phyloP scores from a whole-genome alignment of 2,329 filamentous ascomycete species.

The Harringtonia aguacate region DNA sequence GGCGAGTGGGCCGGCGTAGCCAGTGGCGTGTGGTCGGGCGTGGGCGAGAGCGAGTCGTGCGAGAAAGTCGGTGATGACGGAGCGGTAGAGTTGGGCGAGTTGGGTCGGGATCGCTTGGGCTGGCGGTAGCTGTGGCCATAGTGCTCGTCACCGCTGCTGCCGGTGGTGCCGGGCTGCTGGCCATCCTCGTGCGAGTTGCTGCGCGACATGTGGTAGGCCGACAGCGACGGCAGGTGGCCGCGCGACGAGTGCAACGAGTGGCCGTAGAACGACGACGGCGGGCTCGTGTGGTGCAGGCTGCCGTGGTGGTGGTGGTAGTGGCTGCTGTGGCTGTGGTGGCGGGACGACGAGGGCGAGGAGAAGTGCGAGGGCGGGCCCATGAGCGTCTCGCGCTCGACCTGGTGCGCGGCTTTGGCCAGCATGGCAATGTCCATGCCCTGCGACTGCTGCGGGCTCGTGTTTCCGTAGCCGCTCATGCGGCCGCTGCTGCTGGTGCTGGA shows the following conservation, averaged over 20 bases:
- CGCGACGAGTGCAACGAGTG: slow-evolving; percentile 38
- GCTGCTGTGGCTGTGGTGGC: slow-evolving; percentile 34
- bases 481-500: slow-evolving; percentile 21
- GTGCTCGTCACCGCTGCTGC: slow-evolving; percentile 51
- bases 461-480: slow-evolving; percentile 13
- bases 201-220: slow-evolving; percentile 89
- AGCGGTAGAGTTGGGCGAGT: slow-evolving; percentile 89
- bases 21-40: slow-evolving; percentile 95
- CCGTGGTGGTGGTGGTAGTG: slow-evolving; percentile 23
- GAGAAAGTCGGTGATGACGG: slow-evolving; percentile 95
- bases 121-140: slow-evolving; percentile 58
- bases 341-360: slow-evolving; percentile 29
- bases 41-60: slow-evolving; percentile 89
- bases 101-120: slow-evolving; percentile 82
- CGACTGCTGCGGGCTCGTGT: slow-evolving; percentile 20
- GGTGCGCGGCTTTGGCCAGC: slow-evolving; percentile 49
- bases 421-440: slow-evolving; percentile 43
- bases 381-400: slow-evolving; percentile 49
- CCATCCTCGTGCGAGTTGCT: slow-evolving; percentile 69
- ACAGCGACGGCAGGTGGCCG: slow-evolving; percentile 62
- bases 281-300: slow-evolving; percentile 9
- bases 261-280: slow-evolving; percentile 33
- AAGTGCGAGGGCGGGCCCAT: slow-evolving; percentile 27
- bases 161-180: background rate
- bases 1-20: slow-evolving; percentile 93